These are phyloP conservation scores for Ephemerocybe angulata DNA, from an alignment of 768 basidiomycete genomes.

Conservation along the genomic window DNA sequence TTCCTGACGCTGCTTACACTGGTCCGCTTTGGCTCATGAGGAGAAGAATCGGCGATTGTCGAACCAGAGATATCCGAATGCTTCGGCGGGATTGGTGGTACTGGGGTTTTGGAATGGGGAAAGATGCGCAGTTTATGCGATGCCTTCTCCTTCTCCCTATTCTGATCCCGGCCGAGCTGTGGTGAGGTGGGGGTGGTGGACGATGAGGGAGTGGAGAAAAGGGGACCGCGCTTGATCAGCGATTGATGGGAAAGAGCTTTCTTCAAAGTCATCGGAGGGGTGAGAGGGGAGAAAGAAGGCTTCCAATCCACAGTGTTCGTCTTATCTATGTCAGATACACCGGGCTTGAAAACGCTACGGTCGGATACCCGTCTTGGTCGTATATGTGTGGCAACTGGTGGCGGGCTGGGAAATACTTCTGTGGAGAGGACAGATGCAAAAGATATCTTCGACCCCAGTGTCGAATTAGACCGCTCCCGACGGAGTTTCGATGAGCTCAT, in stretches of 20 bases:
- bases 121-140: constrained; percentile 61
- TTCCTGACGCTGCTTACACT: constrained; percentile 36
- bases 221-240: constrained; percentile 35
- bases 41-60: constrained; percentile 18
- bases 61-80: constrained; percentile 25
- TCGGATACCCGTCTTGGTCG: constrained; percentile 23
- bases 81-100: constrained; percentile 48
- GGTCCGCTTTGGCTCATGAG: constrained; percentile 24
- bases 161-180: constrained; percentile 17
- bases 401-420: constrained; percentile 22
- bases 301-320: constrained; percentile 15
- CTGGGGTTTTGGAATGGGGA: constrained; percentile 51
- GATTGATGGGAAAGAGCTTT: constrained; percentile 59
- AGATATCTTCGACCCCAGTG: constrained; percentile 39
- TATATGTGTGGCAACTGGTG: constrained; percentile 25
- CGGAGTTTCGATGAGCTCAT: constrained; percentile 2
- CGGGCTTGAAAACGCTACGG: constrained; percentile 19
- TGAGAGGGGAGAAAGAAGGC: constrained; percentile 15
- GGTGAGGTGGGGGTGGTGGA: constrained; percentile 14
- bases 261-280: constrained; percentile 38
- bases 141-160: constrained; percentile 25
- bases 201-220: constrained; percentile 23
- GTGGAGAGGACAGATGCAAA: constrained; percentile 36
- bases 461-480: constrained; percentile 18
- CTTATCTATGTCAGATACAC: constrained; percentile 8